Evolutionary conservation across 768 basidiomycete species (phyloP), one percentile per base, ranked within the genome.

Genomic region (Xerocomellus amylosporus): DNA sequence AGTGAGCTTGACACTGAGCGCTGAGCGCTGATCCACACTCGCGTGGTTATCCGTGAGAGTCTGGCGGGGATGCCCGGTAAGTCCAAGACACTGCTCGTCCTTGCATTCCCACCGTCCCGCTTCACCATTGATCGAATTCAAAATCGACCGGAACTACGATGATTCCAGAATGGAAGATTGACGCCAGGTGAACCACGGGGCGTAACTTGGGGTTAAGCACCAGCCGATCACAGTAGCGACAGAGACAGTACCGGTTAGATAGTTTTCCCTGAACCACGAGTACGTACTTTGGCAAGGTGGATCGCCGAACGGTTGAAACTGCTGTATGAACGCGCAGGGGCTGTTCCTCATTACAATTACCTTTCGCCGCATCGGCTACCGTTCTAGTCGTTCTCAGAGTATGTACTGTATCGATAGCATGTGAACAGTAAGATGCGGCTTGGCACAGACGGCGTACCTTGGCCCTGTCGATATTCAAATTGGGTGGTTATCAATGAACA

Each of bases 1-100:
- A 22, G 31, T 41, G 26, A 44, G 46, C 31, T 17, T 24, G 49
- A 37, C 42, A 31, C 5, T 28, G 58, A 46, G 52, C 60, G 46
- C 5, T 28, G 58, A 46, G 52, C 60, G 46, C 38, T 48, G 59
- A 59, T 60, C 41, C 37, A 26, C 59, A 2, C 50, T 52, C 60
- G 39, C 47, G 46, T 58, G 59, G 45, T 14, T 19, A 41, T 2
- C n/a, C 45, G 42, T 56, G 57, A 19, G 56, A 53, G 28, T 8
- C 8, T 13, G 24, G 14, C 19, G n/a, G 24, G 24, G 24, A 8
- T 2, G 24, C 28, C 31, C 7, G 34, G 2, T 2, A 4, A 5
- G 19, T 14, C 33, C 26, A 17, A 7, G 19, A 9, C 42, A 8
- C 13, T 5, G 36, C 34, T 54, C 24, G 55, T 33, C 14, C 51